Percentiles rank a stretch among this genome's conserved stretches.
Evolutionary conservation across 495 filamentous ascomycete genomes (phyloP).

Genomic region (Neurospora intermedia): DNA sequence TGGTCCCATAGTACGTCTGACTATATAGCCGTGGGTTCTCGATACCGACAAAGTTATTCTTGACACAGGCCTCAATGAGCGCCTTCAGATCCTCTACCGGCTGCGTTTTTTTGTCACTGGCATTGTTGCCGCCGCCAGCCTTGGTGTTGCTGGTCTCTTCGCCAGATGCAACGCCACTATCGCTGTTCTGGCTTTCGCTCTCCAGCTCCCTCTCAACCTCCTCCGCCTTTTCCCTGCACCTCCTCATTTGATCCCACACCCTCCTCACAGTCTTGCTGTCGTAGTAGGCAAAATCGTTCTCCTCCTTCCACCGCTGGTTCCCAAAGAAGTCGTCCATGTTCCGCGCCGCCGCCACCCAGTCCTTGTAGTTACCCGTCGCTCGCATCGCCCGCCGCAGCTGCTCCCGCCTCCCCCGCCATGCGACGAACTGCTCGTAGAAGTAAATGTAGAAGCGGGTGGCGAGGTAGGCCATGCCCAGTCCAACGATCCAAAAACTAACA

Average conservation of each 20-base stretch:
- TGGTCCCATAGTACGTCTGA: constrained; percentile 94
- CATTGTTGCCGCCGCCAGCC: constrained; percentile 2
- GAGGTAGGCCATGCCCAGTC: constrained; percentile 58
- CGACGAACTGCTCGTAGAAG: constrained; percentile 68
- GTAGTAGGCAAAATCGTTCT: constrained; percentile 90
- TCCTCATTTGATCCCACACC: constrained; percentile 63
- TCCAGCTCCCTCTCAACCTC: constrained; percentile 29
- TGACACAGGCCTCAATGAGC: constrained; percentile 81
- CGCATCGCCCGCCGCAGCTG: constrained; percentile 57
- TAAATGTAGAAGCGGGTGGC: constrained; percentile 82
- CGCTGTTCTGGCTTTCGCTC: constrained; percentile 13
- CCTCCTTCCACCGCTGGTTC: constrained; percentile 75
- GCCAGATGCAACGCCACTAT: not conserved
- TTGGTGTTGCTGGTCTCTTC: constrained; percentile 20
- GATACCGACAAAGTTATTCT: constrained; percentile 93
- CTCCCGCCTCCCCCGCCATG: constrained; percentile 65
- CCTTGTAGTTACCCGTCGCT: constrained; percentile 58
- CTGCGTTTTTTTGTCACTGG: constrained; percentile 28
- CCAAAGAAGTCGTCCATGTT: constrained; percentile 74
- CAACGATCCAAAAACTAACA: constrained; percentile 69
- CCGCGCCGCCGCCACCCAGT: constrained; percentile 71
- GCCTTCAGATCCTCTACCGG: constrained; percentile 57
- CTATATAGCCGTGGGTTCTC: constrained; percentile 90
- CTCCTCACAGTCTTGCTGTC: constrained; percentile 70
- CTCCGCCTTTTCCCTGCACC: constrained; percentile 46